Base-by-base conservation (phyloP, 805 yeast genomes). In the Ogataea nitratoaversa region DNA sequence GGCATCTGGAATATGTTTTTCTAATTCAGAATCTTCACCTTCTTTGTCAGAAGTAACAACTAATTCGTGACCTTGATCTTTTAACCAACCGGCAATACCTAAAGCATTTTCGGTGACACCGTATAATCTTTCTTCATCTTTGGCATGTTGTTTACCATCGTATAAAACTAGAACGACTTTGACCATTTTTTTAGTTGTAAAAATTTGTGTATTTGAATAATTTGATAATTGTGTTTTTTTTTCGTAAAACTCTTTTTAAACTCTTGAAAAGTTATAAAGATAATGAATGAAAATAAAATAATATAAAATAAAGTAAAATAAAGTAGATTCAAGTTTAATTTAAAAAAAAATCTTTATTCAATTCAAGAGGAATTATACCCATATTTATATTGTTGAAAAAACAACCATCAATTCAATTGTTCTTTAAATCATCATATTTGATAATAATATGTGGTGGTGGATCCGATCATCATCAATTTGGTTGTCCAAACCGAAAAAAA, bases 51-150 rank as follows among this genome's bases (percentile, higher is more conserved):
- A 58, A 35, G 93, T 85, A 32, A 83, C 67, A 20, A 79, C 72
- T 47, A 83, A 65, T 34, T 76, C 72, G 54, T 85, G 87, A 30
- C 91, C 93, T 46, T 79, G 66, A 16, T 65, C 58, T 55, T 81
- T 84, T 34, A 84, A 70, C 70, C 78, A 83, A 41, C 71, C 58
- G 38, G 80, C 71, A 48, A 84, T 68, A 8, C 93, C 93, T 36
- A 85, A 72, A 49, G 84, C 89, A 60, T 83, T 83, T 61, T 84
- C 90, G 47, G 78, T 72, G 47, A 83, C 71, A 19, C 93, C 95
- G 43, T 80, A 69, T 42, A 84, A 70, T 48, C 71, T 70, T 38
- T 79, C 67, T 54, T 79, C 82, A 49, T 81, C 76, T 31, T 57
- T 47, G 42, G 87, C 86, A 53, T 79, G 83, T 29, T 63, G 52